phyloP scores from a whole-genome alignment of 140 eudicot genomes.

The Anethum foeniculum region DNA sequence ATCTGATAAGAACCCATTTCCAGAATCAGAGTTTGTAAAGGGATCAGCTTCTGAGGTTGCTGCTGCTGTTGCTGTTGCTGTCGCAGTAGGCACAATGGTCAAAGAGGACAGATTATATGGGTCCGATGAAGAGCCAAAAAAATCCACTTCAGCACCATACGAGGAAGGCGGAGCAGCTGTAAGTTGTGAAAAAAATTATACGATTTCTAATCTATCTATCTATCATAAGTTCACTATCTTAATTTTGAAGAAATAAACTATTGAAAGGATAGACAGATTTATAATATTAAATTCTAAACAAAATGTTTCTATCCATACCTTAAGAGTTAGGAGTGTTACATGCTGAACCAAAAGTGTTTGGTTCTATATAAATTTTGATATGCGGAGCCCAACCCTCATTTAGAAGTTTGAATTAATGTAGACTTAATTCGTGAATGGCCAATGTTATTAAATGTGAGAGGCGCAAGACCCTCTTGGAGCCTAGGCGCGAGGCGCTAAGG shows the following conservation, averaged over 20 bases:
- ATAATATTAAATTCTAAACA: background rate
- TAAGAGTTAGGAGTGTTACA: background rate
- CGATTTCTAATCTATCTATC: background rate
- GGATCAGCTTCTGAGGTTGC: constrained; percentile 36
- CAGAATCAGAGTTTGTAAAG: constrained; percentile 33
- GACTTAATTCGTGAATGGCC: background rate
- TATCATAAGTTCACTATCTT: background rate
- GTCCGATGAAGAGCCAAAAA: constrained; percentile 72
- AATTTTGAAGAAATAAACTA: background rate
- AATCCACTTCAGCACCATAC: constrained; percentile 55
- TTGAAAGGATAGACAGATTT: background rate
- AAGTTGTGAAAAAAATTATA: constrained; percentile 3
- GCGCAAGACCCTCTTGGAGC: no score
- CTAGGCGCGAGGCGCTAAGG: no score
- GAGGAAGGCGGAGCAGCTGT: constrained; percentile 48
- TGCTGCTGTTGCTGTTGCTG: constrained; percentile 27
- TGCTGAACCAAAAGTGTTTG: background rate
- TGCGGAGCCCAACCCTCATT: background rate
- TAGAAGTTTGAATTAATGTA: no score
- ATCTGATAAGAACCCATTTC: constrained; percentile 34
- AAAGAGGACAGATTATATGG: constrained; percentile 48
- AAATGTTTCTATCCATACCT: background rate
- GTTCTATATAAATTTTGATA: no score
- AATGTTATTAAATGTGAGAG: no score
- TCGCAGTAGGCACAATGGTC: constrained; percentile 57